Conservation (phyloP, 768 basidiomycete genomes). For the Russula ochroleuca region DNA sequence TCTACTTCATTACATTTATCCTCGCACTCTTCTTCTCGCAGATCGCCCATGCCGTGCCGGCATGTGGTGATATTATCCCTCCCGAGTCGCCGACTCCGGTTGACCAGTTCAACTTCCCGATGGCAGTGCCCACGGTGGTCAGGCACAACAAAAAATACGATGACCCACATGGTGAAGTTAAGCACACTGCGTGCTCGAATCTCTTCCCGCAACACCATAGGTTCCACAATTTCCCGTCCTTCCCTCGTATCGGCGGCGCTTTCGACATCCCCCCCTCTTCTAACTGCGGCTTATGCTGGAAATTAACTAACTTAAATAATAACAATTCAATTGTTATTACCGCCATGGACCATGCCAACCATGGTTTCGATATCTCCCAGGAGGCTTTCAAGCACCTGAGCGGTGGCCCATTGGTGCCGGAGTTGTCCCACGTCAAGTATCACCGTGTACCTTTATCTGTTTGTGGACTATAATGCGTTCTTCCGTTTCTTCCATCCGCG, state of each 20-base stretch:
- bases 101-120: background rate
- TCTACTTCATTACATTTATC: background rate
- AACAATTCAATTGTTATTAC: conserved; percentile 43
- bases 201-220: conserved; percentile 45
- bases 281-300: conserved; percentile 59
- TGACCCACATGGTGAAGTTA: conserved; percentile 37
- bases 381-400: conserved; percentile 34
- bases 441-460: conserved; percentile 31
- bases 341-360: conserved; percentile 48
- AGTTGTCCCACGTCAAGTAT: too few relatives aligned
- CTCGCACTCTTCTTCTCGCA: conserved; percentile 5
- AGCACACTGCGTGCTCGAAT: conserved; percentile 46
- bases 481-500: too few relatives aligned
- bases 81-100: background rate
- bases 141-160: conserved; percentile 53
- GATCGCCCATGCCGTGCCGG: background rate
- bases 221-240: conserved; percentile 50
- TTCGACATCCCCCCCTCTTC: conserved; percentile 48
- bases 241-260: conserved; percentile 57
- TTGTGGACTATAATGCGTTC: conserved; percentile 26
- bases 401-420: conserved; percentile 2
- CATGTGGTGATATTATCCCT: background rate
- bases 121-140: background rate
- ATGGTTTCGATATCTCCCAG: conserved; percentile 39
- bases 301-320: conserved; percentile 44